phyloP scores from a whole-genome alignment of 352 stramenopile species.

The Pilasporangium apinafurcum region DNA sequence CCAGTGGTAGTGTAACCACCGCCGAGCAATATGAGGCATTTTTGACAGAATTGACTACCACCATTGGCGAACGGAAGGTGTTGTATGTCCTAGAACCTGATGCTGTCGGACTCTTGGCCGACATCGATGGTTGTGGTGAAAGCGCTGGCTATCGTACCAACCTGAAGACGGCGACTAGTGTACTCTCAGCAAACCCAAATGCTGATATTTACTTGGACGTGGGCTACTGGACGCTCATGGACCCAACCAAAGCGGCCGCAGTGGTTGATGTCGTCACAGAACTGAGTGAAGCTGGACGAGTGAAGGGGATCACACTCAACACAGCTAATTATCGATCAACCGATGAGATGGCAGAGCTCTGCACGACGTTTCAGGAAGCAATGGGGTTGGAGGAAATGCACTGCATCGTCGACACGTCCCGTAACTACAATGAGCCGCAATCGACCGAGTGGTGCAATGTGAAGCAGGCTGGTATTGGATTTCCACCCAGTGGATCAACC shows the following conservation, averaged over 20 bases:
- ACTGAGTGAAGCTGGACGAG: conserved; percentile 11
- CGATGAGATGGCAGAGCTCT: conserved; percentile 33
- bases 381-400: conserved; percentile 24
- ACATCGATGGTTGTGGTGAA: conserved; percentile 20
- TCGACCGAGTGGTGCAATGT: conserved; percentile 58
- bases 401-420: conserved; percentile 62
- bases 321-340: conserved; percentile 74
- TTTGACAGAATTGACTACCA: conserved; percentile 29
- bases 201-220: conserved; percentile 70
- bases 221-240: conserved; percentile 52
- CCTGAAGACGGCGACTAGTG: conserved; percentile 32
- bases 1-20: conserved; percentile 27
- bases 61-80: conserved; percentile 48
- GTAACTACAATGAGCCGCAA: conserved; percentile 21
- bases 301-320: conserved; percentile 74
- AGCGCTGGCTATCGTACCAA: conserved; percentile 33
- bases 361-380: conserved; percentile 49
- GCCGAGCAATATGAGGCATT: conserved; percentile 39
- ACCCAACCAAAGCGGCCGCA: conserved; percentile 6
- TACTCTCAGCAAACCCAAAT: conserved; percentile 55
- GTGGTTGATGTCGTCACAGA: conserved; percentile 35
- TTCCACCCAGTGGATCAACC: conserved; percentile 37
- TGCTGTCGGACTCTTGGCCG: conserved; percentile 45
- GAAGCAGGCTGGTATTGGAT: conserved; percentile 26
- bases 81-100: conserved; percentile 69